Conservation (phyloP, 2,329 filamentous ascomycete genomes). For the Sarocladiaceae sp. region DNA sequence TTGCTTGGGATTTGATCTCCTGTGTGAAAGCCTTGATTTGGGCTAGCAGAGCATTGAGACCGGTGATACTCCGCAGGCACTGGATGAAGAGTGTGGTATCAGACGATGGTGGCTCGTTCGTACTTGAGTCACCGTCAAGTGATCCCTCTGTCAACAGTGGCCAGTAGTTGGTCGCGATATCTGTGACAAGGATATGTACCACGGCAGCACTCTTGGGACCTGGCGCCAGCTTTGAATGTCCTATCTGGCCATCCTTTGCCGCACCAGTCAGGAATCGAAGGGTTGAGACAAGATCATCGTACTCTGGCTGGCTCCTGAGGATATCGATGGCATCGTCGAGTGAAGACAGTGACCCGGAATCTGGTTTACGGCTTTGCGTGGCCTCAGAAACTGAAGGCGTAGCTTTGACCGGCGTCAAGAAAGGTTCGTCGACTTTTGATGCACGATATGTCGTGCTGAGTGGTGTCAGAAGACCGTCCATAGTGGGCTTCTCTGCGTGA, state of each 20-base stretch:
- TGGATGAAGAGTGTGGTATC: slow-evolving; percentile 45
- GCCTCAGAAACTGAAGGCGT: background rate
- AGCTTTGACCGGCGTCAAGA: slow-evolving; percentile 32
- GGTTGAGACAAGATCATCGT: slow-evolving; percentile 47
- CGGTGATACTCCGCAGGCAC: slow-evolving; percentile 69
- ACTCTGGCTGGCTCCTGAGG: slow-evolving; percentile 59
- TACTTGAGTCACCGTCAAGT: slow-evolving; percentile 4
- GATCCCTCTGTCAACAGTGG: slow-evolving; percentile 48
- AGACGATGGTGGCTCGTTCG: slow-evolving; percentile 4
- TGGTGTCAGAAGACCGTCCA: slow-evolving; percentile 54
- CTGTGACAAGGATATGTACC: slow-evolving; percentile 67
- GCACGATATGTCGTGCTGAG: slow-evolving; percentile 49
- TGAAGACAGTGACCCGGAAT: slow-evolving; percentile 21
- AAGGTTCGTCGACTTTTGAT: slow-evolving; percentile 26
- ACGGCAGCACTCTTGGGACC: slow-evolving; percentile 69
- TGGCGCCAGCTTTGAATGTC: slow-evolving; percentile 32
- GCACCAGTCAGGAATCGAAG: slow-evolving; percentile 46
- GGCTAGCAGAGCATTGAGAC: slow-evolving; percentile 72
- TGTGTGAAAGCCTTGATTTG: slow-evolving; percentile 60
- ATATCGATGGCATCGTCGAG: slow-evolving; percentile 52
- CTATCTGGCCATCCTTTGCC: slow-evolving; percentile 10
- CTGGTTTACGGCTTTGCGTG: background rate
- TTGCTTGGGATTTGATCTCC: slow-evolving; percentile 36
- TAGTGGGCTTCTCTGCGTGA: slow-evolving; percentile 21
- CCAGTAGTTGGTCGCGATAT: slow-evolving; percentile 84